phyloP scores from a whole-genome alignment of 2,329 filamentous ascomycete genomes.

The Arthrobotrys pseudoclavata region DNA sequence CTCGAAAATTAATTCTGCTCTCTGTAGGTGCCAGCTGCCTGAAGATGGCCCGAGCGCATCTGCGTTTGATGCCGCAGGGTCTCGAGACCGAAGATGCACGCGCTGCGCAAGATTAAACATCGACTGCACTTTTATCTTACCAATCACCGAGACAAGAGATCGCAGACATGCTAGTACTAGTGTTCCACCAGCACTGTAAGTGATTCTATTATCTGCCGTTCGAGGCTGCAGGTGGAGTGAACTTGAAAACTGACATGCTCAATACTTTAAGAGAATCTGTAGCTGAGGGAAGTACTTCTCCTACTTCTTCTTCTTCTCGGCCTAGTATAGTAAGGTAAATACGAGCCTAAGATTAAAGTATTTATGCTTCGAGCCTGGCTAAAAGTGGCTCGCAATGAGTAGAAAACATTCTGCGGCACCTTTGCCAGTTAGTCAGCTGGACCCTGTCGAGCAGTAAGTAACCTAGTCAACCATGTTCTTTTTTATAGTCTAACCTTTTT shows the following conservation, averaged over 20 bases:
- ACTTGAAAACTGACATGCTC: neutral
- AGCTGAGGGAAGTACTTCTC: conserved; percentile 22
- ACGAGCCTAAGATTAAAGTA: neutral
- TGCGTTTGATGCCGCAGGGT: conserved; percentile 33
- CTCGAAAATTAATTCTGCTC: conserved; percentile 23
- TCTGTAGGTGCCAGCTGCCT: conserved; percentile 47
- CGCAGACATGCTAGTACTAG: conserved; percentile 34
- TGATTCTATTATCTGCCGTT: neutral
- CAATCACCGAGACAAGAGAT: conserved; percentile 60
- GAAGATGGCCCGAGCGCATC: conserved; percentile 38
- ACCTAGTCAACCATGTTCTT: neutral
- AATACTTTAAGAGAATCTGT: conserved; percentile 36
- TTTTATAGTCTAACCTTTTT: neutral
- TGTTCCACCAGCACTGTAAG: conserved; percentile 29
- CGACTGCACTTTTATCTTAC: conserved; percentile 62
- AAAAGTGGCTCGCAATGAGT: conserved; percentile 8
- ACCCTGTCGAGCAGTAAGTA: conserved; percentile 61
- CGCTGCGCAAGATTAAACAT: conserved; percentile 60
- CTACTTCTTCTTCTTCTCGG: conserved; percentile 32
- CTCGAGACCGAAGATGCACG: conserved; percentile 59
- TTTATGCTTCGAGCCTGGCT: neutral
- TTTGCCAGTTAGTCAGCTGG: conserved; percentile 35
- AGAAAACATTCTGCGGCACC: conserved; percentile 39
- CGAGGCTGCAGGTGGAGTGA: neutral
- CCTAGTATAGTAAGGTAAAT: conserved; percentile 42